Evolutionary conservation across 192 early-diverging fungal genomes (phyloP), one percentile per base, ranked within the genome.

Genomic region (Backusella sp.): DNA sequence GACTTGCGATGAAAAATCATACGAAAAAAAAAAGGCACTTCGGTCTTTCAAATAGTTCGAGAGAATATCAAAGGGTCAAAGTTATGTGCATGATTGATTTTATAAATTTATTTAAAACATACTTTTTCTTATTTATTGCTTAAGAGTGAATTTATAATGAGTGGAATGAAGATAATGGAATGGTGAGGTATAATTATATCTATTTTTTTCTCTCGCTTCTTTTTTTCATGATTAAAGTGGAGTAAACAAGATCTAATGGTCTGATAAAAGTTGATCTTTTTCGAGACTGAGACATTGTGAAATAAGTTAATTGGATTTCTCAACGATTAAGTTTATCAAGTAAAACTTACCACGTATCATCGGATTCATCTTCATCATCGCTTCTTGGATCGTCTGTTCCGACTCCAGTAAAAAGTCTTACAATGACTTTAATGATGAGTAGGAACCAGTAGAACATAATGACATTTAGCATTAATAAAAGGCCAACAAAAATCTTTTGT

Each of bases 381-480:
- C 78, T 92, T 74, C 94, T 85, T 46, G 86, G 89, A 68, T 96
- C 94, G 11, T 90, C 86, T 6, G 91, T 91, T 44, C 74, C 82
- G 11, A 83, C 85, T 17, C 93, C 94, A 37, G 49, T 34, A 35
- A 73, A 56, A 68, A 90, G 81, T 76, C 86, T 89, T 65, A 86
- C 67, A 30, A 90, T 82, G 9, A 92, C 88, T 46, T 83, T 82
- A n/a, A 90, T 34, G 74, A 96, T 91, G 85, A 94, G 82, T 23
- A 84, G 68, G 70, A 94, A 90, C 94, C 94, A 96, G 78, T 91
- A 94, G 49, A 92, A 77, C 41, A 96, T 84, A 36, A 96, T 83
- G 15, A 85, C 73, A 82, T 96, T 88, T 65, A 96, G 79, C 6
- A 86, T 72, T 19, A 83, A 83, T 14, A 96, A 82, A 5, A 94